A percentile compares a stretch with the other conserved stretches of the same genome.
phyloP scores from a whole-genome alignment of 345 rosid genomes.

The Cardiospermum halicacabum region DNA sequence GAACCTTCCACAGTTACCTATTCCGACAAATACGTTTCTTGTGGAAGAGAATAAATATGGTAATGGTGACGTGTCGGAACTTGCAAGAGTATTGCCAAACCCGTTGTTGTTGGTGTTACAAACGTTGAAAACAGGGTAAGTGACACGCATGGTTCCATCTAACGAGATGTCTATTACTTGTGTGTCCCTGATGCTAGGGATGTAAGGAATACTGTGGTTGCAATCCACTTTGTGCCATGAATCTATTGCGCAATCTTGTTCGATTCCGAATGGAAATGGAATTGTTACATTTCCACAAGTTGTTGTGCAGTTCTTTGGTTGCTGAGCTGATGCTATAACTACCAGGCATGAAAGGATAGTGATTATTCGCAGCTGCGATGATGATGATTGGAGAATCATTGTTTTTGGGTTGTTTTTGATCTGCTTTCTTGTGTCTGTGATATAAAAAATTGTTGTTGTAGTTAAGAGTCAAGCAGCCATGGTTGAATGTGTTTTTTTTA shows the following conservation, averaged over 20 bases:
- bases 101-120: too few species aligned
- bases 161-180: background rate
- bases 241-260: background rate
- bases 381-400: too few species aligned
- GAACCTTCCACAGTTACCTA: background rate
- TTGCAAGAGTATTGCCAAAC: too few species aligned
- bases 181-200: background rate
- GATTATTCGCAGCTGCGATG: too few species aligned
- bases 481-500: too few species aligned
- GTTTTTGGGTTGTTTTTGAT: too few species aligned
- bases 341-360: too few species aligned
- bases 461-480: too few species aligned
- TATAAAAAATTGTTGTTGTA: too few species aligned
- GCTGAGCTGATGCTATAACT: background rate
- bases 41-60: background rate
- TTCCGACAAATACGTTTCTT: background rate
- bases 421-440: too few species aligned
- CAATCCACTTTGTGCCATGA: background rate
- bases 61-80: too few species aligned
- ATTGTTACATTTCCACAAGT: background rate
- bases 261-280: background rate
- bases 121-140: too few species aligned
- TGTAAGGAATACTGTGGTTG: background rate
- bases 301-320: background rate
- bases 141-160: background rate